Percentiles rank a stretch among this genome's conserved stretches.
These are phyloP conservation scores for Annulohypoxylon moriforme DNA, from an alignment of 495 filamentous ascomycete species.

Conservation along the genomic window DNA sequence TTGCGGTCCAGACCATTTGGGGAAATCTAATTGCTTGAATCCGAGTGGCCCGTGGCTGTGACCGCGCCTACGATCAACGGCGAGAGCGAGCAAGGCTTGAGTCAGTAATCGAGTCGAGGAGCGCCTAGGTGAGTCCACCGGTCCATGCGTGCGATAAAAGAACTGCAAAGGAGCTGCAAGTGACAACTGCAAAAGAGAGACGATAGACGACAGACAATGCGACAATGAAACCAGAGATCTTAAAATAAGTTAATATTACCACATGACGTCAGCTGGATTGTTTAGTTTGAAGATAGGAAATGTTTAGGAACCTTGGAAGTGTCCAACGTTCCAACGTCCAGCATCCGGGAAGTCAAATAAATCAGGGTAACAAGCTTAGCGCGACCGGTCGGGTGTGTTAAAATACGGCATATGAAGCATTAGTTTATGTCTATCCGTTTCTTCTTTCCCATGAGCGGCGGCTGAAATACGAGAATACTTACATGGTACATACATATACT, in stretches of 20 bases:
- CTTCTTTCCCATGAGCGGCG: slow-evolving; percentile 16
- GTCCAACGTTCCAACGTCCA: background rate
- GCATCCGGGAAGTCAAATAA: slow-evolving; percentile 1
- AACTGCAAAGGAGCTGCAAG: background rate
- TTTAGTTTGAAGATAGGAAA: slow-evolving; percentile 7
- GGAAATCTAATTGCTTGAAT: slow-evolving; percentile 11
- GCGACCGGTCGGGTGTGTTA: background rate
- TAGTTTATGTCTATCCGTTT: slow-evolving; percentile 12
- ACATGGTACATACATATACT: background rate
- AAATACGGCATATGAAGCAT: slow-evolving; percentile 25
- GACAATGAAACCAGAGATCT: slow-evolving; percentile 26
- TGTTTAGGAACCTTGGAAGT: background rate
- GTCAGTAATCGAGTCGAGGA: background rate
- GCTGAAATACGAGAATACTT: slow-evolving; percentile 36
- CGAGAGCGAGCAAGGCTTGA: slow-evolving; percentile 9
- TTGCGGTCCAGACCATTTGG: slow-evolving; percentile 38
- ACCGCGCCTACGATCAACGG: background rate
- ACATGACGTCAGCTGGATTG: slow-evolving; percentile 37
- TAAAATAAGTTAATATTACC: slow-evolving; percentile 34
- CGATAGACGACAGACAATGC: background rate
- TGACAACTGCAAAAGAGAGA: background rate
- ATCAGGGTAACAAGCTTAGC: slow-evolving; percentile 13
- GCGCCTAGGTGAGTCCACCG: background rate
- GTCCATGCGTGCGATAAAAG: slow-evolving; percentile 2
- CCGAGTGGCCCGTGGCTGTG: slow-evolving; percentile 11